Conservation (phyloP, 805 yeast genomes). For the Metschnikowia colocasiae region DNA sequence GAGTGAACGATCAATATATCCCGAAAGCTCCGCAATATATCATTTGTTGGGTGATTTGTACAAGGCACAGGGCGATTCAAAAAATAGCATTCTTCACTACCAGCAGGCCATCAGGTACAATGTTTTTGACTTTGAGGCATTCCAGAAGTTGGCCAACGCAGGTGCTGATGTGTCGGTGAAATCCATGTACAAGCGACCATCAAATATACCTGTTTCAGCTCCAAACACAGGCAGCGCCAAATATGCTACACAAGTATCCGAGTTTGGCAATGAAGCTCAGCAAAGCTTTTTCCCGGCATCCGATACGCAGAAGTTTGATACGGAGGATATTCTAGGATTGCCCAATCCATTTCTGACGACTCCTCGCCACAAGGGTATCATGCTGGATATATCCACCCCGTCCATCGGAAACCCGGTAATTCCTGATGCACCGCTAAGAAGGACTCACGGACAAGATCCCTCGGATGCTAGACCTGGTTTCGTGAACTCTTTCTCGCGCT, state of each 20-base stretch:
- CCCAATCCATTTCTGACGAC: slow-evolving; percentile 31
- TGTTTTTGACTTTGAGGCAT: slow-evolving; percentile 85
- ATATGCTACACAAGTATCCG: slow-evolving; percentile 1
- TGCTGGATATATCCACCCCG: slow-evolving; percentile 17
- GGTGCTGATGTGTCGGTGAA: slow-evolving; percentile 68
- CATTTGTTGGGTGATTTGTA: slow-evolving; percentile 69
- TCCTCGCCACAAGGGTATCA: slow-evolving; percentile 19
- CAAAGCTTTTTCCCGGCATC: slow-evolving; percentile 6
- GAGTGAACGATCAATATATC: slow-evolving; percentile 37
- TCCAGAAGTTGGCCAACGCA: slow-evolving; percentile 65
- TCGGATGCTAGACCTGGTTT: slow-evolving; percentile 8
- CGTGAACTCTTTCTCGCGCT: slow-evolving; percentile 9
- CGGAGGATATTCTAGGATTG: slow-evolving; percentile 6
- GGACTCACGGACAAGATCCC: slow-evolving; percentile 13
- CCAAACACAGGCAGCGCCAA: background rate
- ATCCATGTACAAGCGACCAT: slow-evolving; percentile 41
- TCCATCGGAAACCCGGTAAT: slow-evolving; percentile 21
- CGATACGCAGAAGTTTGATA: slow-evolving; percentile 6
- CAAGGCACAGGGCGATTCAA: slow-evolving; percentile 52
- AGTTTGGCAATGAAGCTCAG: background rate
- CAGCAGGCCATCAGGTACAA: slow-evolving; percentile 67
- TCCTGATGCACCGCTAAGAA: slow-evolving; percentile 39
- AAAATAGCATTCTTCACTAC: slow-evolving; percentile 64
- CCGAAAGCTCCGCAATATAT: slow-evolving; percentile 69
- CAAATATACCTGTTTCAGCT: slow-evolving; percentile 2